These are phyloP conservation scores for Xylaria sp. DNA, from an alignment of 2,329 filamentous ascomycete genomes.

Conservation along the genomic window DNA sequence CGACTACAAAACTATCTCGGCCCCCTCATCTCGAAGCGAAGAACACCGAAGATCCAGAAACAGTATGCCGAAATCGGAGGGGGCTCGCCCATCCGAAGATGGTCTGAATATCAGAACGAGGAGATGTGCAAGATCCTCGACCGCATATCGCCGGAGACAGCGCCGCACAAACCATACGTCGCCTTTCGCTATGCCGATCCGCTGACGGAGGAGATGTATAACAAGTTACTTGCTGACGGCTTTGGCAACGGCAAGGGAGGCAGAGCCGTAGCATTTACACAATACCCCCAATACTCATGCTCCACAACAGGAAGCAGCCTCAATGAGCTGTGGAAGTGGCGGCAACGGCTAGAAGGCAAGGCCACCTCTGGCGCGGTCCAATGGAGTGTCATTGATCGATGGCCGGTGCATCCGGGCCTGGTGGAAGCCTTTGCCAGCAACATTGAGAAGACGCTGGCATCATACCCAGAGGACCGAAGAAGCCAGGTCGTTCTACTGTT, in stretches of 20 bases:
- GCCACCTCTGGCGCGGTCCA: constrained; percentile 71
- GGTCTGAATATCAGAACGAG: constrained; percentile 90
- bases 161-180: constrained; percentile 95
- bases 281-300: constrained; percentile 98
- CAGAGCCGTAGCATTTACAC: constrained; percentile 92
- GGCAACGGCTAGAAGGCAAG: constrained; percentile 83
- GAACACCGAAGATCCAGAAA: constrained; percentile 95
- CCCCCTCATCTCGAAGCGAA: constrained; percentile 79
- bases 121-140: constrained; percentile 99
- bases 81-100: constrained; percentile 96
- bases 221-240: constrained; percentile 78
- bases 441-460: constrained; percentile 80
- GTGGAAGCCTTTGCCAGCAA: constrained; percentile 92
- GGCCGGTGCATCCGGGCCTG: constrained; percentile 88
- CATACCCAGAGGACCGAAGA: constrained; percentile 81
- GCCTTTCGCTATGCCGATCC: constrained; percentile 95
- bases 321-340: constrained; percentile 98
- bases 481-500: constrained; percentile 86
- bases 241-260: constrained; percentile 91
- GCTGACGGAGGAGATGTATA: constrained; percentile 92
- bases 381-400: constrained; percentile 98
- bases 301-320: constrained; percentile 94
- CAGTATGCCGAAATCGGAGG: constrained; percentile 96
- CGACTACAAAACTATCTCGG: constrained; percentile 89
- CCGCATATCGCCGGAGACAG: constrained; percentile 85